Base-by-base conservation (phyloP, 2,329 filamentous ascomycete genomes). In the Aspergillus latus region DNA sequence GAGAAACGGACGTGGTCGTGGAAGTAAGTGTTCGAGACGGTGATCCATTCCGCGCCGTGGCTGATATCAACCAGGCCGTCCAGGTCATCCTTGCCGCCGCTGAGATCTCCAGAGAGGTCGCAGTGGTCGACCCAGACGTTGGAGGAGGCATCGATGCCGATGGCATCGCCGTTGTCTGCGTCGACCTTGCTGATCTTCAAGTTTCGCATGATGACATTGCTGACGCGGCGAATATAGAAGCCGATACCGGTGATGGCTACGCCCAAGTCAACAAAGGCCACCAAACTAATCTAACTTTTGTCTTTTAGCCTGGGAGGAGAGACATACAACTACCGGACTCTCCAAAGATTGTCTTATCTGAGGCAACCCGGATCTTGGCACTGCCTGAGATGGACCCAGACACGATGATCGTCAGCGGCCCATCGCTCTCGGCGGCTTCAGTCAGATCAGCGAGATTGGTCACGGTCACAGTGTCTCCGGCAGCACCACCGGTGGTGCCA, bases 121-220 rank as follows among this genome's bases (percentile, higher is more conserved):
- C 80, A 78, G 75, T 88, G 86, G 74, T 89, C 86, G 49, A 89
- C 74, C 86, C 86, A 89, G 65, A 85, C 77, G 61, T 86, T 85
- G 61, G 52, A 65, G 4, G 66, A 69, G 63, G 55, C 53, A 68
- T 86, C 80, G 57, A 87, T 82, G 59, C 79, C 81, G 62, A 88
- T 80, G 56, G 81, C 82, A 63, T 87, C 85, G 16, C 84, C 84
- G 59, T 81, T 78, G 30, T 71, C 68, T 7, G 84, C 84, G 13
- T 77, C 67, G 30, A 85, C 82, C 66, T 83, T 81, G 58, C 79
- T 72, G 63, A 86, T 84, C 59, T 78, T 80, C 59, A 88, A 68
- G 76, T 88, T 88, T 30, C 84, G 80, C 60, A 88, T 70, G 61
- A 87, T 86, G 55, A 87, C 82, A 66, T 87, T 87, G 54, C 70